Conservation (phyloP, 1,284 basidiomycete species). For the Volvariella surrecta region DNA sequence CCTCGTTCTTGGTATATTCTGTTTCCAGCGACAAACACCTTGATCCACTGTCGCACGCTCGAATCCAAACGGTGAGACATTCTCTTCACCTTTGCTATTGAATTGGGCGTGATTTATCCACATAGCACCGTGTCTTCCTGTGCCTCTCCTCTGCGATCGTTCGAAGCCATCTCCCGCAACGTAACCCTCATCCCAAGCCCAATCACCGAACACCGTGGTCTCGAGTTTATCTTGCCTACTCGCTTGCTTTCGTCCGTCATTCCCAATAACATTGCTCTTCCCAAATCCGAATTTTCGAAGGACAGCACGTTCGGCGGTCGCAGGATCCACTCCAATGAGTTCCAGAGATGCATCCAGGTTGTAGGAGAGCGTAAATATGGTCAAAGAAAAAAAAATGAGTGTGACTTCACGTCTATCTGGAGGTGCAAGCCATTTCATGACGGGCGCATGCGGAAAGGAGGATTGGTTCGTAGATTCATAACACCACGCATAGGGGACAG, state of each 20-base stretch:
- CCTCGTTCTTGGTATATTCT: constrained; percentile 40
- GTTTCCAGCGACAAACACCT: constrained; percentile 43
- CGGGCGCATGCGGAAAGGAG: neutral
- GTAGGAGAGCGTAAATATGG: constrained; percentile 56
- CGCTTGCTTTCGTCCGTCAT: constrained; percentile 39
- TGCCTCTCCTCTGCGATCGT: constrained; percentile 26
- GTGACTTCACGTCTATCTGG: constrained; percentile 58
- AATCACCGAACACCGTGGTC: constrained; percentile 53
- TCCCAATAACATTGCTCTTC: constrained; percentile 24
- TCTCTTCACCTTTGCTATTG: too few relatives aligned
- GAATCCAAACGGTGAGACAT: constrained; percentile 5
- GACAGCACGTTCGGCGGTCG: constrained; percentile 27
- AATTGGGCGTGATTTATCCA: constrained; percentile 19
- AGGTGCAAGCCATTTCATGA: constrained; percentile 38
- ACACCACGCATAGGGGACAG: too few relatives aligned
- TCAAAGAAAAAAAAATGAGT: constrained; percentile 50
- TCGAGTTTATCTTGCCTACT: constrained; percentile 49
- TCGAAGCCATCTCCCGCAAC: constrained; percentile 42
- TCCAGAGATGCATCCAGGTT: constrained; percentile 53
- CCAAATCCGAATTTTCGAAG: constrained; percentile 24
- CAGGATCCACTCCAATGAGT: constrained; percentile 34
- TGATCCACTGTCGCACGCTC: constrained; percentile 34
- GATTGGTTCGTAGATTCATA: too few relatives aligned
- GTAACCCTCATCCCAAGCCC: constrained; percentile 52
- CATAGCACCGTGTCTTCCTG: constrained; percentile 28